Base-by-base conservation (phyloP, 2,329 filamentous ascomycete genomes). In the Ceratocystis eucalypticola region DNA sequence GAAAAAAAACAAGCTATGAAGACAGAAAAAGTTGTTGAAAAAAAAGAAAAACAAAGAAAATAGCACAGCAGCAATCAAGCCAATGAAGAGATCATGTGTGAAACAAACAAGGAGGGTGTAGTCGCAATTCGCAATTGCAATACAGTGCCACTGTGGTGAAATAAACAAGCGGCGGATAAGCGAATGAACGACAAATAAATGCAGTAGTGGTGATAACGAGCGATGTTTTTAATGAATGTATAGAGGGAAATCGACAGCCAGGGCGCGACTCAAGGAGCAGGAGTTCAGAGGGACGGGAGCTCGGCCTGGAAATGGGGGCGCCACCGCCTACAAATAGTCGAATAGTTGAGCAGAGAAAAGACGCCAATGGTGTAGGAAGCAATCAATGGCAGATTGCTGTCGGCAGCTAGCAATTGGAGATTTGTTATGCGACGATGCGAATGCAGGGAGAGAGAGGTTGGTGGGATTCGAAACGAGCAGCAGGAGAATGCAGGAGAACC, bases 401-500 rank as follows among this genome's bases (percentile, higher is more conserved):
- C 5, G 10, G 37, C 37, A 37, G 33, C 33, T 37, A 37, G 48
- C 10, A 25, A 15, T 33, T 59, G 25, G 53, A 15, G 33, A 59
- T 33, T 33, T 28, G 15, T 33, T 30, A 59, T 33, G 55, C 28
- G 55, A 59, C 25, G 55, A 59, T 59, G 55, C 28, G 55, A 59
- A 59, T 25, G 28, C 55, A 59, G 55, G 55, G 55, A 59, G 55
- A 17, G 8, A 22, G 25, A 59, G 15, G 10, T 57, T n/a, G 28
- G 55, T 33, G 25, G 25, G 25, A 33, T 59, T 59, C 55, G 55
- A 59, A 59, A 59, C 28, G 55, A 59, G 55, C 20, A 59, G 55
- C 7, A 20, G 55, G 55, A 37, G 55, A 59, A 59, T 59, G 55
- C 25, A 59, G 55, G 55, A 59, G 55, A 30, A 7, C 3, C 15